Evolutionary conservation across 805 yeast species (phyloP), one percentile per base, ranked within the genome.

Genomic region (Tetrapisispora nanseiensis): DNA sequence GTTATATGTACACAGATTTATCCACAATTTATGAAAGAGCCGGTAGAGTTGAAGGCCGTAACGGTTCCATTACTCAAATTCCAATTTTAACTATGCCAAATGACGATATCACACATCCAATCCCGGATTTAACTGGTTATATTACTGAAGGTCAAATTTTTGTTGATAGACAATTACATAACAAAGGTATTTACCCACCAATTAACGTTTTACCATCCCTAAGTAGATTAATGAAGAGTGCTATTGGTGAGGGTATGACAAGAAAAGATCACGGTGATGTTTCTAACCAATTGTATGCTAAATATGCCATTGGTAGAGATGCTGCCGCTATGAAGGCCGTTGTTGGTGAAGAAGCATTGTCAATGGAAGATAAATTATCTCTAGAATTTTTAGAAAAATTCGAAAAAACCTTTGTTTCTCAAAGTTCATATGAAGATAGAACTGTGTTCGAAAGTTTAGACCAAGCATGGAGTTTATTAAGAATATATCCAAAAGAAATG

Each of bases 281-380:
- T 48, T 90, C 97, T 24, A 92, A 92, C 74, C 99, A 92, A 75
- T 76, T 92, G 61, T 92, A 92, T 63, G 99, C 99, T 58, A 92
- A 92, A 69, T 92, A 92, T 65, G 99, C 99, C 50, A 94, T 92
- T 71, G 99, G 99, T 75, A 85, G 89, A 71, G 99, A 92, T 69
- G 99, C 99, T 22, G 98, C 98, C 39, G 97, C 98, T 55, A 92
- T 92, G 99, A 92, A 92, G 72, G 95, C 98, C 12, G 99, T 92
- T 53, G 99, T 92, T 56, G 99, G 99, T 78, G 99, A 92, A 69
- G 99, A 92, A 69, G 98, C 99, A 28, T 74, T 92, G 60, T 87
- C 97, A 27, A 86, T 86, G 50, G 99, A 92, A 68, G 99, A 92
- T 70, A 94, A 94, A 70, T 75, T 92, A 51, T 92, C 98, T 3